Evolutionary conservation across 306 rosid genomes (phyloP).

Genomic region (Prunus padus): DNA sequence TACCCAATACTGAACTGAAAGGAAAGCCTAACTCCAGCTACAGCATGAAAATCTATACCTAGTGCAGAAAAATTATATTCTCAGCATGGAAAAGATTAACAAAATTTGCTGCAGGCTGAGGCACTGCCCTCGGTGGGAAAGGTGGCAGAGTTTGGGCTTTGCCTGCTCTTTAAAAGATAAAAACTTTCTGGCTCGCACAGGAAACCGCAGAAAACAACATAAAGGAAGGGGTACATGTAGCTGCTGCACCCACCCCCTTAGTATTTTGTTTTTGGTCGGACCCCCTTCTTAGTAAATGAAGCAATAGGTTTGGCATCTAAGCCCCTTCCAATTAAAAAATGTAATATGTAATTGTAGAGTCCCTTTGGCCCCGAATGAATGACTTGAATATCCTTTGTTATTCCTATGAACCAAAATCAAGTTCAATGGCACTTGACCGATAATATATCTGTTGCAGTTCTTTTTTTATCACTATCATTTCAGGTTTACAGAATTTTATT

Average conservation of each 20-base stretch:
- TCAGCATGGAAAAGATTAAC: background rate
- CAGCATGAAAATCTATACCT: constrained; percentile 13
- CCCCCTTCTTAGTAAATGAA: background rate
- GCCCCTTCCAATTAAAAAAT: background rate
- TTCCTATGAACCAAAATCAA: background rate
- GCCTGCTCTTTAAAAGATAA: background rate
- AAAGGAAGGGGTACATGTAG: background rate
- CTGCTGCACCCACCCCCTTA: background rate
- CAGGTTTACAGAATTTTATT: background rate
- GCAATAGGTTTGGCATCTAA: background rate
- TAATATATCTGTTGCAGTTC: background rate
- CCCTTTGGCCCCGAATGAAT: background rate
- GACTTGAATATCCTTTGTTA: background rate
- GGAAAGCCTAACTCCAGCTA: constrained; percentile 8
- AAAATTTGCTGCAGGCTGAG: background rate
- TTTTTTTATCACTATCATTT: background rate
- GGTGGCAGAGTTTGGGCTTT: background rate
- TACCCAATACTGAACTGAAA: constrained; percentile 10
- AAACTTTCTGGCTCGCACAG: background rate
- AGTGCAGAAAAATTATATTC: background rate
- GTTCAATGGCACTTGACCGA: background rate
- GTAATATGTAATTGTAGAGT: background rate
- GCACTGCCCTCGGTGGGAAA: background rate
- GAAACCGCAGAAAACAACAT: background rate
- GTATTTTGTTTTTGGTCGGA: background rate